A percentile compares a stretch with the other conserved stretches of the same genome.
Evolutionary conservation across 306 rosid species (phyloP).

Genomic region (Cucumis melo): DNA sequence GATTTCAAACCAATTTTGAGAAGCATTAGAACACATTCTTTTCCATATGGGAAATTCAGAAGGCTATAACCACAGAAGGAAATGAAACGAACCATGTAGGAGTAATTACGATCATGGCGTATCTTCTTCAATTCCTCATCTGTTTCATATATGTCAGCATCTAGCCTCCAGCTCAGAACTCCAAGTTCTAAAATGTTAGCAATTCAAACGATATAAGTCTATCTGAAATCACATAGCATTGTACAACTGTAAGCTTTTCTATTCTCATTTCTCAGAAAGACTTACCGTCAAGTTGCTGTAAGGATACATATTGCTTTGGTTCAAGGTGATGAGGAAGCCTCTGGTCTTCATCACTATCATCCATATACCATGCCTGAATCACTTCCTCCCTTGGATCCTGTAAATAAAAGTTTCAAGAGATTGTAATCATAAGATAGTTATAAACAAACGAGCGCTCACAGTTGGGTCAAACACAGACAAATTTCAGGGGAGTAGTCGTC

Average conservation of each 20-base stretch:
- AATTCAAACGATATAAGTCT: background rate
- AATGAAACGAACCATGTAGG: constrained; percentile 50
- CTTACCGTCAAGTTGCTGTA: constrained; percentile 66
- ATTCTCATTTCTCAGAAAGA: constrained; percentile 7
- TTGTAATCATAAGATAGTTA: background rate
- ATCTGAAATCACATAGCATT: background rate
- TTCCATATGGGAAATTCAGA: background rate
- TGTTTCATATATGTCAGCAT: constrained; percentile 70
- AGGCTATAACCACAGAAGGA: background rate
- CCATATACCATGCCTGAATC: constrained; percentile 98
- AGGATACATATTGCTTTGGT: constrained; percentile 71
- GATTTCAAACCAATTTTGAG: background rate
- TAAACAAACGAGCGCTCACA: background rate
- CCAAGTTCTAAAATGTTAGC: constrained; percentile 65
- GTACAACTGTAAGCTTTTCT: background rate
- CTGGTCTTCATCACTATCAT: constrained; percentile 85
- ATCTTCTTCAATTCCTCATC: constrained; percentile 90
- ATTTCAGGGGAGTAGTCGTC: background rate
- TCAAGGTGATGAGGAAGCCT: constrained; percentile 85
- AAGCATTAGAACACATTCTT: background rate
- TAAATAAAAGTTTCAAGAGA: background rate
- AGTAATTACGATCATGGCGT: constrained; percentile 80
- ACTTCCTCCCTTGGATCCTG: constrained; percentile 95
- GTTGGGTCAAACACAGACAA: background rate
- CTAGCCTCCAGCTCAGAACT: constrained; percentile 89